Percentiles rank a stretch among this genome's conserved stretches.
These are phyloP conservation scores for Cercophora newfieldiana DNA, from an alignment of 495 filamentous ascomycete genomes.

Conservation along the genomic window DNA sequence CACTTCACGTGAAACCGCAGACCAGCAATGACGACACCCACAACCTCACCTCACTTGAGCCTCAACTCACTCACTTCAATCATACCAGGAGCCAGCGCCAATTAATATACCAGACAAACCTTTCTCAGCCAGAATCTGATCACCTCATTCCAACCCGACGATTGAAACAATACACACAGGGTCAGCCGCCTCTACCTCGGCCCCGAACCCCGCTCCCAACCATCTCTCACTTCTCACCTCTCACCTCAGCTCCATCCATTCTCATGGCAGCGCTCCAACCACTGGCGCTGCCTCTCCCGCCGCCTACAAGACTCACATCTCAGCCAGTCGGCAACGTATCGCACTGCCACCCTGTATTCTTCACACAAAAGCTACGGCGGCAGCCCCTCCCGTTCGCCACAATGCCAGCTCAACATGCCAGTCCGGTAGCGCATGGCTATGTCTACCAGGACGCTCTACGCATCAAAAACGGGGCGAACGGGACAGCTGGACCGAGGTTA, in stretches of 20 bases:
- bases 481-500: slow-evolving; percentile 39
- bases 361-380: slow-evolving; percentile 51
- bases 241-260: not conserved
- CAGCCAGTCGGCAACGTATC: slow-evolving; percentile 36
- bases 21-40: slow-evolving; percentile 23
- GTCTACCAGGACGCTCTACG: slow-evolving; percentile 44
- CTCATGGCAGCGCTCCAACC: slow-evolving; percentile 3
- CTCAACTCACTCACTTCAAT: not conserved
- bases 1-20: slow-evolving; percentile 24
- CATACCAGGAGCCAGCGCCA: not conserved
- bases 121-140: not conserved
- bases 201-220: not conserved
- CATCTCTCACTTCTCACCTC: not conserved
- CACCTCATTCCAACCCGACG: not conserved
- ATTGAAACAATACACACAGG: not conserved
- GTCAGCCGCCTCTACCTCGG: not conserved
- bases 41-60: not conserved
- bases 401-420: slow-evolving; percentile 28
- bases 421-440: slow-evolving; percentile 57
- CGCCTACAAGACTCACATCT: not conserved
- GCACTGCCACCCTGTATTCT: slow-evolving; percentile 59
- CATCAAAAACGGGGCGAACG: slow-evolving; percentile 16
- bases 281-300: not conserved
- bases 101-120: not conserved
- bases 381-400: slow-evolving; percentile 35